Evolutionary conservation across 108 stramenopile species (phyloP).

Genomic region (Stephanodiscus minutulus): DNA sequence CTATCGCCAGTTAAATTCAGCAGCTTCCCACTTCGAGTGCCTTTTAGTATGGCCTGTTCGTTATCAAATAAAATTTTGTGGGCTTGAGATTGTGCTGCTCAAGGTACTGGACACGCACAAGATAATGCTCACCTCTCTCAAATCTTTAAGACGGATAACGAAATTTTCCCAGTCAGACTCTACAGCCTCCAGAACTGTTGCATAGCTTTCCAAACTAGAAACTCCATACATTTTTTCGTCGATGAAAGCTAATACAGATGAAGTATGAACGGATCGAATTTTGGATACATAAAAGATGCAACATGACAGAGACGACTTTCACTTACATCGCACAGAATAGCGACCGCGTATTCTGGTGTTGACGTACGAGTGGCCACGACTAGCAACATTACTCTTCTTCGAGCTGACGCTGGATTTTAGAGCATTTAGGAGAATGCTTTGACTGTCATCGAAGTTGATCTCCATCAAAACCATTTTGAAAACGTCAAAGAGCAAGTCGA

Average conservation of each 20-base stretch:
- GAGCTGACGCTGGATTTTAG: constrained; percentile 42
- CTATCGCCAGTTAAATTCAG: constrained; percentile 87
- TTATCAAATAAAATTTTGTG: background rate
- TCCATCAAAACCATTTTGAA: constrained; percentile 62
- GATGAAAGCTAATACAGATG: constrained; percentile 52
- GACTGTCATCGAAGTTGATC: constrained; percentile 34
- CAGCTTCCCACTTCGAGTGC: constrained; percentile 68
- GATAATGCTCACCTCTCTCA: constrained; percentile 44
- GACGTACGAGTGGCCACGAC: constrained; percentile 37
- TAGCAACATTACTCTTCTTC: constrained; percentile 41
- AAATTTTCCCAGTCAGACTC: constrained; percentile 77
- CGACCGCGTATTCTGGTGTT: constrained; percentile 52
- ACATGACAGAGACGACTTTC: too few relatives aligned
- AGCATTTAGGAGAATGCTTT: constrained; percentile 39
- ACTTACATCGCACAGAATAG: constrained; percentile 31
- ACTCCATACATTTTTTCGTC: constrained; percentile 83
- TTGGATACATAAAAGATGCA: background rate
- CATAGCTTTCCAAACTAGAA: constrained; percentile 58
- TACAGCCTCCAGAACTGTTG: constrained; percentile 58
- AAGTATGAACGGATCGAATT: background rate
- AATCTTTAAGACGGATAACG: constrained; percentile 50
- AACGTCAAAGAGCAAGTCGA: constrained; percentile 66
- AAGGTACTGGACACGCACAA: background rate
- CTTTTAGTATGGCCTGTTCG: constrained; percentile 53
- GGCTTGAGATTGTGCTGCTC: background rate